Percentiles rank a stretch among this genome's conserved stretches.
phyloP scores from a whole-genome alignment of 2,329 filamentous ascomycete species.

The Berkeleyomyces rouxiae region DNA sequence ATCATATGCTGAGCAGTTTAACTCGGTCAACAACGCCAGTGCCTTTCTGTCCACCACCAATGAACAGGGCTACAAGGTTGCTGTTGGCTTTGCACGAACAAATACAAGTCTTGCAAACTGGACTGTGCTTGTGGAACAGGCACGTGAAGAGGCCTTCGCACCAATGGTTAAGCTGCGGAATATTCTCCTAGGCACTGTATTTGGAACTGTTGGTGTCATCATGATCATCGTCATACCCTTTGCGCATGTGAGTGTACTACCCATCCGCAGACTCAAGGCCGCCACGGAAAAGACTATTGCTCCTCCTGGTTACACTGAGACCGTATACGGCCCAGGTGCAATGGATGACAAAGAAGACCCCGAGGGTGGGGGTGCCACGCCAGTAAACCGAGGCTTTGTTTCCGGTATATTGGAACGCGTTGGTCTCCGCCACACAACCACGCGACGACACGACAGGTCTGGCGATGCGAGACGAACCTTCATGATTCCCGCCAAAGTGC shows the following conservation, averaged over 20 bases:
- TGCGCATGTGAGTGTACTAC: conserved; percentile 65
- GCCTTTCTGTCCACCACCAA: conserved; percentile 53
- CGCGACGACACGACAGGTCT: conserved; percentile 18
- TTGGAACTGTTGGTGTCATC: conserved; percentile 61
- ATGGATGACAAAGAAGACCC: background rate
- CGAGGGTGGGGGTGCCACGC: background rate
- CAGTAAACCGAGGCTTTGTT: conserved; percentile 7
- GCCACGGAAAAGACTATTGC: conserved; percentile 60
- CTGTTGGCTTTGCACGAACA: conserved; percentile 64
- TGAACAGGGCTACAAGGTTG: conserved; percentile 51
- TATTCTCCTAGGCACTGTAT: conserved; percentile 70
- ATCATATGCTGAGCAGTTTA: conserved; percentile 37
- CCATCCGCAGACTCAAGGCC: conserved; percentile 58
- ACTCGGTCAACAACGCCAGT: conserved; percentile 47
- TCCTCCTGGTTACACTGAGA: conserved; percentile 43
- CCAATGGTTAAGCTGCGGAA: conserved; percentile 61
- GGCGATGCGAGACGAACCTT: conserved; percentile 41
- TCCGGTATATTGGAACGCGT: conserved; percentile 13
- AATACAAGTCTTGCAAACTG: conserved; percentile 57
- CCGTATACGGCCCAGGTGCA: conserved; percentile 23
- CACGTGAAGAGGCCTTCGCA: conserved; percentile 54
- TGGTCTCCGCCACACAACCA: conserved; percentile 13
- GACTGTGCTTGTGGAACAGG: conserved; percentile 67
- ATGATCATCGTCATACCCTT: conserved; percentile 58
- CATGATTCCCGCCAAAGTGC: conserved; percentile 72